A percentile compares a stretch with the other conserved stretches of the same genome.
Conservation (phyloP, 805 yeast species). For the Hemisphaericaspora nanyangensis region DNA sequence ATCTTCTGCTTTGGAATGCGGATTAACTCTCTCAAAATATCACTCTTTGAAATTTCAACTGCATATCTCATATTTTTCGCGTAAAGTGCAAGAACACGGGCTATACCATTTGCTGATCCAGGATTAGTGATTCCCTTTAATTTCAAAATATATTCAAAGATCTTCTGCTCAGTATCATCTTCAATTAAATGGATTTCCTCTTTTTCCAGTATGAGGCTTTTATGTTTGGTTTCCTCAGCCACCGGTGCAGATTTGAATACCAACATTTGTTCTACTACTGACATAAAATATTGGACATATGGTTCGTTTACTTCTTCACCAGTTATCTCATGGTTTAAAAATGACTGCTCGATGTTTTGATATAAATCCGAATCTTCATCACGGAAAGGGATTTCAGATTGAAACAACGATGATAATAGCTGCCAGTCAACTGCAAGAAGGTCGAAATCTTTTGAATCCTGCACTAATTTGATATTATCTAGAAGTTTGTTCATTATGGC, state of each 20-base stretch:
- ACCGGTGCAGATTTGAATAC: constrained; percentile 50
- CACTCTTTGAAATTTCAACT: constrained; percentile 41
- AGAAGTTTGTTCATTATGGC: not conserved
- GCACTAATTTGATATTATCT: not conserved
- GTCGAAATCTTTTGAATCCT: not conserved
- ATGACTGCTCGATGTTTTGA: constrained; percentile 31
- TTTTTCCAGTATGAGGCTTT: constrained; percentile 5
- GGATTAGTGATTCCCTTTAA: constrained; percentile 39
- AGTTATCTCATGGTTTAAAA: constrained; percentile 29
- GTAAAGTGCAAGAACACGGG: constrained; percentile 53
- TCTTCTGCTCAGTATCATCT: constrained; percentile 15
- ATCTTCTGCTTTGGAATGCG: not conserved
- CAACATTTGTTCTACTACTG: constrained; percentile 52
- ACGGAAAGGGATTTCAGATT: not conserved
- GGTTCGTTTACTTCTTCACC: constrained; percentile 25
- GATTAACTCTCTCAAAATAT: constrained; percentile 33
- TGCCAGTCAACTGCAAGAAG: constrained; percentile 6
- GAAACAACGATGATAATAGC: constrained; percentile 4
- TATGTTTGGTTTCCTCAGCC: constrained; percentile 27
- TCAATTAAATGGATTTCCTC: constrained; percentile 16
- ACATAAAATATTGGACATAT: constrained; percentile 60
- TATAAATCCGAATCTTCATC: not conserved
- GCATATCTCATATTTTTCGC: constrained; percentile 44
- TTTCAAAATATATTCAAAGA: constrained; percentile 44
- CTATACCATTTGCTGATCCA: constrained; percentile 48